Percentiles rank a stretch among this genome's conserved stretches.
These are phyloP conservation scores for Schizothecium vesticola DNA, from an alignment of 495 filamentous ascomycete species.

Conservation along the genomic window DNA sequence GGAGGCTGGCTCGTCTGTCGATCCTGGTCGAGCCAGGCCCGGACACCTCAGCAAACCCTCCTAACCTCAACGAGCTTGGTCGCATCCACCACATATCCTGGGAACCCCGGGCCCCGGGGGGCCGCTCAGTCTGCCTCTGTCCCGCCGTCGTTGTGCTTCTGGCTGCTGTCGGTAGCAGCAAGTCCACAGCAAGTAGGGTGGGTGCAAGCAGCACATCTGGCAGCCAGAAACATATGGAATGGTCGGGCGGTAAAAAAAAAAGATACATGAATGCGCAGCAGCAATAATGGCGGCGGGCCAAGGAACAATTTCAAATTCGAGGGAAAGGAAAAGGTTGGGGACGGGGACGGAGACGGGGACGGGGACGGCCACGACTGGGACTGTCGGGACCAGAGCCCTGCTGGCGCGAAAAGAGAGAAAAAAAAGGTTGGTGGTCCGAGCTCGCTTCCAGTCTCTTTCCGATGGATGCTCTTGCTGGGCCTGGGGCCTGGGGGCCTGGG, in stretches of 20 bases:
- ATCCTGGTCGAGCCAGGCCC: conserved; percentile 24
- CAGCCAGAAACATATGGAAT: not conserved
- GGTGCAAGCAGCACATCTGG: not conserved
- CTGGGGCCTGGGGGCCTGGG: not conserved
- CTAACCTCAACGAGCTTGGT: conserved; percentile 19
- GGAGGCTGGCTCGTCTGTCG: conserved; percentile 18
- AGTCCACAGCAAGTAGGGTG: no score
- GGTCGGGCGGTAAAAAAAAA: no score
- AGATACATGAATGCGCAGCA: no score
- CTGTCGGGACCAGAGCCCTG: not conserved
- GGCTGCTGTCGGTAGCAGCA: no score
- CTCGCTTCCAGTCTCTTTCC: not conserved
- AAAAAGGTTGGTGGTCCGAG: not conserved
- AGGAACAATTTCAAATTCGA: not conserved
- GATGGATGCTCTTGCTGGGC: not conserved
- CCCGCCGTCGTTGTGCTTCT: not conserved
- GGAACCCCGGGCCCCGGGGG: conserved; percentile 10
- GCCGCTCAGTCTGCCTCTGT: conserved; percentile 15
- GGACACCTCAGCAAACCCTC: conserved; percentile 22
- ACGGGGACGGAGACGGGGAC: no score
- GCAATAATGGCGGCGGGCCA: no score
- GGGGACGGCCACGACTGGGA: not conserved
- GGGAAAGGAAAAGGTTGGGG: no score
- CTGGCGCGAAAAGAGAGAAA: not conserved
- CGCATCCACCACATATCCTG: conserved; percentile 10